Base-by-base conservation (phyloP, 306 rosid genomes). In the Erythrophleum fordii region DNA sequence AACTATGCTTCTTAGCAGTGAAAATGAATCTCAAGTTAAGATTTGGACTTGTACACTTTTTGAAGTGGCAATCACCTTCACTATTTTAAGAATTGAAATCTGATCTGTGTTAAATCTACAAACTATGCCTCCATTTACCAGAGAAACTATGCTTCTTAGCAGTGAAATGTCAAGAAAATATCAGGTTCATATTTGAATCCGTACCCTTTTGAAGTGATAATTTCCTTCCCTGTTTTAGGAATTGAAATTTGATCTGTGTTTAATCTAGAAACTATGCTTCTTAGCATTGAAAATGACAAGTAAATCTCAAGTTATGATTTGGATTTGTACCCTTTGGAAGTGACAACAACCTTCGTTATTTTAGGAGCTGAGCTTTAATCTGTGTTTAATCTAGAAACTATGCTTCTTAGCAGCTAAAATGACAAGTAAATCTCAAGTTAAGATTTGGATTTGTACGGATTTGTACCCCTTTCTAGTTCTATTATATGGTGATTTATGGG, bases 381-480 rank as follows among this genome's bases (percentile, higher is more conserved):
- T 39, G 72, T 67, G 14, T 20, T 11, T 59, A 26, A 59, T 12
- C 20, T 13, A 13, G 66, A 26, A 59, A 59, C 66, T 13, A 2
- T 29, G 71, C 25, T 72, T 83, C 64, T 28, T 49, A 3, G 6
- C 9, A 59, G 45, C 46, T 59, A 79, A 76, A 58, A 62, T 76
- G 62, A 17, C 46, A 29, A 23, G 34, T 42, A 52, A 52, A 18
- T 61, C 10, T n/a, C 9, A 42, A 70, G 59, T 42, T 14, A 26
- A 85, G 5, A 23, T 12, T n/a, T n/a, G n/a, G n/a, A n/a, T n/a
- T 14, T 64, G n/a, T n/a, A n/a, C n/a, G 16, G 16, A 53, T 68
- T 73, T 81, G 20, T 69, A 45, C 29, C 22, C 1, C 42, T 74
- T 70, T 37, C 14, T 35, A 70, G 16, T 60, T 77, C 12, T 48